These are phyloP conservation scores for Phytophthora parvispora DNA, from an alignment of 352 stramenopile species.

Conservation along the genomic window DNA sequence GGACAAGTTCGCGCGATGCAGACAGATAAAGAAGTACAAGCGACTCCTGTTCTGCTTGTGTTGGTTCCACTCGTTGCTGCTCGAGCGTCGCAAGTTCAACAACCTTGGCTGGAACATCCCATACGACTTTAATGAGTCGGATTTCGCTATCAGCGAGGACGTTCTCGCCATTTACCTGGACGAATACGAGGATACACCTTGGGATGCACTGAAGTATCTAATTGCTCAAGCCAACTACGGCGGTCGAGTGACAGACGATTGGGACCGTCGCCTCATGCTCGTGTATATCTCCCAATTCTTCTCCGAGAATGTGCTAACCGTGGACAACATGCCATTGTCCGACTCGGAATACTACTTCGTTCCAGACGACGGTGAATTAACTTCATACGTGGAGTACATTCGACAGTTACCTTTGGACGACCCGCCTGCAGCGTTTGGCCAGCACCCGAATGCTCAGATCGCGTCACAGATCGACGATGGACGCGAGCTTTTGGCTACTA, in stretches of 20 bases:
- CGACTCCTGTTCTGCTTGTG: slow-evolving; percentile 95
- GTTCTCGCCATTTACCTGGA: slow-evolving; percentile 96
- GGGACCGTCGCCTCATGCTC: slow-evolving; percentile 96
- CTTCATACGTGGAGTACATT: slow-evolving; percentile 93
- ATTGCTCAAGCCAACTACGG: slow-evolving; percentile 98
- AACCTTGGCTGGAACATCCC: slow-evolving; percentile 98
- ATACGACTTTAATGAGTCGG: slow-evolving; percentile 98
- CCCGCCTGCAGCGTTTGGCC: slow-evolving; percentile 93
- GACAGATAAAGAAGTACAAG: slow-evolving; percentile 92
- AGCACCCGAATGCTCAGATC: slow-evolving; percentile 98
- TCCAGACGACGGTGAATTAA: slow-evolving; percentile 92
- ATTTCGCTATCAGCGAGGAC: slow-evolving; percentile 98
- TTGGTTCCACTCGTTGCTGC: slow-evolving; percentile 97
- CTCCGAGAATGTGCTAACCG: slow-evolving; percentile 87
- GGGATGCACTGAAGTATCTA: slow-evolving; percentile 96
- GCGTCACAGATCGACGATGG: slow-evolving; percentile 96
- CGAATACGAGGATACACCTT: slow-evolving; percentile 94
- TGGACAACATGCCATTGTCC: slow-evolving; percentile 90
- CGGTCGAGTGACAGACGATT: slow-evolving; percentile 97
- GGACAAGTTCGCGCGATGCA: slow-evolving; percentile 90
- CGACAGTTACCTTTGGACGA: slow-evolving; percentile 91
- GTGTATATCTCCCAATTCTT: slow-evolving; percentile 98
- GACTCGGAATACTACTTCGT: slow-evolving; percentile 96
- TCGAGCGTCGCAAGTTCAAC: slow-evolving; percentile 98
- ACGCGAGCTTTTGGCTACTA: slow-evolving; percentile 89